Base-by-base conservation (phyloP, 805 yeast species). In the Starmerella kuoi region DNA sequence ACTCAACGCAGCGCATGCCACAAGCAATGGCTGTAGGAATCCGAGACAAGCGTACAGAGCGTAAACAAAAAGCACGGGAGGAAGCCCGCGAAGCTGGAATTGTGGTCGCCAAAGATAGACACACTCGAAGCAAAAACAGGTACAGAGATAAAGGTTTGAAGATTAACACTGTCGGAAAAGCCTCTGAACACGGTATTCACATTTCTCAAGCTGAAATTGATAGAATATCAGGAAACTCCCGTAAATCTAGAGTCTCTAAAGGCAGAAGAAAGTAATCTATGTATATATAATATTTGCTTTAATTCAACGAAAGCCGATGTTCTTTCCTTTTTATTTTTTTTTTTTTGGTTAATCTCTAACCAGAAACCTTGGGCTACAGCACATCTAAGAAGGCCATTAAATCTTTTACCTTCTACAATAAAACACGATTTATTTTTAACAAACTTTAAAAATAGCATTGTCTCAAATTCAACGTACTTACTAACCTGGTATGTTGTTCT, bases 71-170 rank as follows among this genome's bases (percentile, higher is more conserved):
- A 20, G 72, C 72, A 53, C 94, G 83, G 58, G 65, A 69, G 39
- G 86, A 83, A 38, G 96, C 98, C 6, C 71, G 67, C 47, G 88
- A 88, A 17, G 94, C 93, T 4, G 97, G 97, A 12, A 82, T 88
- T 42, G 71, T 91, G n/a, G 64, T 88, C 33, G 76, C 94, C 3
- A 77, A 72, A 22, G 58, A 56, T 78, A 25, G 41, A 8, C 41
- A 62, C 62, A 35, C 67, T 63, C 63, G 72, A 41, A 55, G 54
- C 56, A 57, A 65, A 55, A 61, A 58, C 25, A 60, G 67, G 38
- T 55, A 60, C 40, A 70, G 95, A 57, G 80, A 82, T 51, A 71
- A 83, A 47, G 97, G 96, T 3, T 68, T 88, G 50, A 74, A 77
- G 60, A 78, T 88, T 46, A 54, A 54, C 34, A 44, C 50, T 12